Evolutionary conservation across 495 filamentous ascomycete species (phyloP), one percentile per base, ranked within the genome.

Genomic region (Coniosporium apollinis): DNA sequence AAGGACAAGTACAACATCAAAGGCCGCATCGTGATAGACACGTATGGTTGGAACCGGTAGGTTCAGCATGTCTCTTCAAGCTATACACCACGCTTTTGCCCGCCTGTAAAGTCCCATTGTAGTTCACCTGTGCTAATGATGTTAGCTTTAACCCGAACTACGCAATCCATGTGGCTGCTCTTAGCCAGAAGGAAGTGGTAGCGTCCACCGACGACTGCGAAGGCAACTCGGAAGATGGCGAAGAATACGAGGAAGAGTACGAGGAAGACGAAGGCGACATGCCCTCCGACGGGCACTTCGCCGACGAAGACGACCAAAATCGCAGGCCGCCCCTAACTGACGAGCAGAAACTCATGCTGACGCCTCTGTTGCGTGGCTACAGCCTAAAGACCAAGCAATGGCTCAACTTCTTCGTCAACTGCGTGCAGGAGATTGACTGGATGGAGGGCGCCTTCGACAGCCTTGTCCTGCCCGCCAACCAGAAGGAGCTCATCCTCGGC

Each of bases 21-120:
- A 30, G 60, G 63, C 32, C 61, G 69, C 11, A 59, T 74, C 25
- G 64, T 76, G 37, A 60, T 73, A 22, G 71, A 74, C 39, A 55
- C 60, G 0, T 58, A 54, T 38, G 56, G 56, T 28, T 59, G 52
- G 49, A 61, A 61, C 25, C 41, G 48, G 3, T n/a, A n/a, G n/a
- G n/a, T n/a, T n/a, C n/a, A n/a, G n/a, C n/a, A n/a, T n/a, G n/a
- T n/a, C n/a, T n/a, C n/a, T n/a, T n/a, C n/a, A n/a, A n/a, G n/a
- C n/a, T n/a, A n/a, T n/a, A n/a, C n/a, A n/a, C n/a, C n/a, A n/a
- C n/a, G n/a, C n/a, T n/a, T n/a, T n/a, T n/a, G n/a, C n/a, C n/a
- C n/a, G n/a, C n/a, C n/a, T n/a, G n/a, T n/a, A n/a, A n/a, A n/a
- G n/a, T n/a, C n/a, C n/a, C n/a, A n/a, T n/a, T n/a, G n/a, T n/a